Conservation (phyloP, 257 asterid genomes). For the Asclepias syriaca region DNA sequence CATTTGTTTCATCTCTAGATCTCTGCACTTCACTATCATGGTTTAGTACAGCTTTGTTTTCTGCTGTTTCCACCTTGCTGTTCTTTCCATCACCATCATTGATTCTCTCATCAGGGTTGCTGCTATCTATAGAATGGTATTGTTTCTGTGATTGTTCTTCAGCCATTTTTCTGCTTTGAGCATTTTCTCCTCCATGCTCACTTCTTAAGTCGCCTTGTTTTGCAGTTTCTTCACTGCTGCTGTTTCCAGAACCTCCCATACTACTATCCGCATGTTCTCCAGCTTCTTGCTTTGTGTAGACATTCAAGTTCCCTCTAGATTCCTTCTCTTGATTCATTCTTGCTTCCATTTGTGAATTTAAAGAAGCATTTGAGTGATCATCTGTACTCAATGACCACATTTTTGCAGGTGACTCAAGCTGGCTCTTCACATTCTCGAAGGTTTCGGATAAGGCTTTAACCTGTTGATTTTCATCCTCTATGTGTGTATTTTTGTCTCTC, state of each 20-base stretch:
- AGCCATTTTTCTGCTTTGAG: conserved; percentile 12
- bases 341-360: conserved; percentile 16
- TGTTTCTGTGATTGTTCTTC: conserved; percentile 15
- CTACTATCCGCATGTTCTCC: conserved; percentile 8
- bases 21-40: conserved; percentile 7
- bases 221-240: conserved; percentile 1
- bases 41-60: neutral
- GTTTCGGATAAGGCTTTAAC: conserved; percentile 29
- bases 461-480: conserved; percentile 24
- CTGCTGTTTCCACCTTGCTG: neutral
- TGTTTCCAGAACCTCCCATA: conserved; percentile 4
- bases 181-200: conserved; percentile 13
- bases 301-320: neutral
- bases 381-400: conserved; percentile 29
- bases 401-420: conserved; percentile 23
- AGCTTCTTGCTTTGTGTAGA: conserved; percentile 5
- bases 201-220: conserved; percentile 12
- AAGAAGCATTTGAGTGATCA: conserved; percentile 18
- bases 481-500: conserved; percentile 18
- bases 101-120: conserved; percentile 1
- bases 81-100: conserved; percentile 5
- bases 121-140: conserved; percentile 12
- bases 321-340: neutral
- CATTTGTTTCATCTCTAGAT: conserved; percentile 15
- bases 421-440: conserved; percentile 31